Conservation (phyloP, 164 flowering plant species). For the Amborella trichopoda region DNA sequence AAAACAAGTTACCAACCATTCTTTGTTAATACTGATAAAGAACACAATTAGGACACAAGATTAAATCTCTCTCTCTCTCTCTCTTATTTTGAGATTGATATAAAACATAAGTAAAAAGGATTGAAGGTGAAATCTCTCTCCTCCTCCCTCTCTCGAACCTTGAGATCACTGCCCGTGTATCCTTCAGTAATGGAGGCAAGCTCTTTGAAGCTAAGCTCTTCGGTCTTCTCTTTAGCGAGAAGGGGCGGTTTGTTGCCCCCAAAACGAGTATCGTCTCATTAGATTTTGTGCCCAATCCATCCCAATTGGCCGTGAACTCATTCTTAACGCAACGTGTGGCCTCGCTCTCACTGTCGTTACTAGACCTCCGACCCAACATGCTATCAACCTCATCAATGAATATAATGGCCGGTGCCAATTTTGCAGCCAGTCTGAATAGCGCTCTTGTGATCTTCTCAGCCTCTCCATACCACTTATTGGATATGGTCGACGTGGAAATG, state of each 20-base stretch:
- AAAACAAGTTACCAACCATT: too few relatives aligned
- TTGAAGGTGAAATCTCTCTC: background rate
- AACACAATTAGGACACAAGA: too few relatives aligned
- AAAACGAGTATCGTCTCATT: slow-evolving; percentile 85
- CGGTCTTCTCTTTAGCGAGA: slow-evolving; percentile 61
- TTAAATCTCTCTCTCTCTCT: background rate
- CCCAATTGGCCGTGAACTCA: slow-evolving; percentile 98
- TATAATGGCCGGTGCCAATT: slow-evolving; percentile 89
- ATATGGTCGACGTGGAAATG: slow-evolving; percentile 94
- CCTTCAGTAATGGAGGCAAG: slow-evolving; percentile 92
- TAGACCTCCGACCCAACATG: slow-evolving; percentile 85
- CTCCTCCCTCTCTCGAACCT: too few relatives aligned
- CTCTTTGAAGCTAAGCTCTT: slow-evolving; percentile 61
- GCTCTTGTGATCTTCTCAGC: slow-evolving; percentile 96
- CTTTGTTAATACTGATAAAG: too few relatives aligned
- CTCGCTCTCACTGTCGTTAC: slow-evolving; percentile 89
- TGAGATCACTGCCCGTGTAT: slow-evolving; percentile 86
- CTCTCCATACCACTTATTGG: slow-evolving; percentile 98
- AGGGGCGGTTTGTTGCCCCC: slow-evolving; percentile 94
- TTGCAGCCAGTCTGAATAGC: slow-evolving; percentile 78
- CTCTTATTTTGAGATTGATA: background rate
- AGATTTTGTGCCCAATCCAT: slow-evolving; percentile 71
- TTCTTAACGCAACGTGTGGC: slow-evolving; percentile 95
- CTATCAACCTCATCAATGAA: slow-evolving; percentile 98
- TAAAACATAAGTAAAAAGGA: background rate